These are phyloP conservation scores for Beauveria bassiana DNA, from an alignment of 2,329 filamentous ascomycete genomes.

Conservation along the genomic window DNA sequence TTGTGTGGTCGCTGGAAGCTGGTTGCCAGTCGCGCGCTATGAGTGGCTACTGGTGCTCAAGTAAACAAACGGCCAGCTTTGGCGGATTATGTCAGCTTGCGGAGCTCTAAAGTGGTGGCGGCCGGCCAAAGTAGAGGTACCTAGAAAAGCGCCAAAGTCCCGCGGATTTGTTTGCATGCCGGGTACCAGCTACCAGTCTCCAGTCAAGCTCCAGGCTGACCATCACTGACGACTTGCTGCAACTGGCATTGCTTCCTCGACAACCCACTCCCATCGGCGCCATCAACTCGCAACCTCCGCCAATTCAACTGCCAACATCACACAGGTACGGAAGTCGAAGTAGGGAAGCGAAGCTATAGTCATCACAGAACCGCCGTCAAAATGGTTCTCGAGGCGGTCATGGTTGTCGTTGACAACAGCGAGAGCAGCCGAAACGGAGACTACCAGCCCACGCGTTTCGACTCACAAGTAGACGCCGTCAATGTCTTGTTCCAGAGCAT, in stretches of 20 bases:
- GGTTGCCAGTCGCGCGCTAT: constrained; percentile 8
- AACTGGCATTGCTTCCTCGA: constrained; percentile 5
- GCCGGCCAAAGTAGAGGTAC: constrained; percentile 3
- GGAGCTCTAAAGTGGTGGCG: constrained; percentile 10
- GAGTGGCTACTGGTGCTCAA: constrained; percentile 7
- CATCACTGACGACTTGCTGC: constrained; percentile 13
- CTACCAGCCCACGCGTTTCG: constrained; percentile 83
- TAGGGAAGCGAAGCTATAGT: background rate
- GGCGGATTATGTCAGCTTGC: constrained; percentile 12
- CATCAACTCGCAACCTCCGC: constrained; percentile 1
- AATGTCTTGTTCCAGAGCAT: constrained; percentile 94
- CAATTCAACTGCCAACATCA: background rate
- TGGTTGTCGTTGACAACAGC: constrained; percentile 99
- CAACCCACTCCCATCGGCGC: constrained; percentile 2
- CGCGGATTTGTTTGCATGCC: background rate
- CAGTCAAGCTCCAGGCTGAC: constrained; percentile 12
- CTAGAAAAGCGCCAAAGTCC: background rate
- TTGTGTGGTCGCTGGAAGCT: background rate
- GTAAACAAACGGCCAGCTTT: constrained; percentile 16
- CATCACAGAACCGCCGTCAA: constrained; percentile 41
- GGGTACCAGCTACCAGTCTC: background rate
- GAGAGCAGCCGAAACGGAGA: constrained; percentile 98
- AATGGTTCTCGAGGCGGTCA: constrained; percentile 98
- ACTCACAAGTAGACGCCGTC: constrained; percentile 91
- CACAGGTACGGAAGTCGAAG: background rate